Percentiles rank a stretch among this genome's conserved stretches.
These are phyloP conservation scores for Daldinia bambusicola DNA, from an alignment of 495 filamentous ascomycete species.

Conservation along the genomic window DNA sequence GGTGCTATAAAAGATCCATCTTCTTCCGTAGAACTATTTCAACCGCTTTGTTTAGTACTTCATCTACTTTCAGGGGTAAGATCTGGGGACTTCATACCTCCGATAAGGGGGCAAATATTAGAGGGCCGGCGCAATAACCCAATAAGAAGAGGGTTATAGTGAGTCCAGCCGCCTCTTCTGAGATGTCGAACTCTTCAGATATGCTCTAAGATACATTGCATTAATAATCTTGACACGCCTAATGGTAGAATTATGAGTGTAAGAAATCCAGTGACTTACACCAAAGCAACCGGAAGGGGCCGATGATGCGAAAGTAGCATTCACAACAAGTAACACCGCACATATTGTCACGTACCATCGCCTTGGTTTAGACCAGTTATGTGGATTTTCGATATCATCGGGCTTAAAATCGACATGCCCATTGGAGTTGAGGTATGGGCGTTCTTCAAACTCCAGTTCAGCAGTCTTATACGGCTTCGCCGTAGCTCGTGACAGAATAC, in stretches of 20 bases:
- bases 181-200: constrained; percentile 55
- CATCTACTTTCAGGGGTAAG: neutral
- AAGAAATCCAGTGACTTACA: constrained; percentile 24
- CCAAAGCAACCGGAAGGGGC: constrained; percentile 60
- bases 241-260: neutral
- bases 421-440: constrained; percentile 54
- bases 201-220: constrained; percentile 42
- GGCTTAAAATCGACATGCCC: constrained; percentile 59
- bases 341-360: constrained; percentile 59
- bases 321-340: constrained; percentile 60
- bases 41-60: neutral
- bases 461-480: constrained; percentile 53
- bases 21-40: constrained; percentile 58
- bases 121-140: constrained; percentile 62
- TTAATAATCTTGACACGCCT: neutral
- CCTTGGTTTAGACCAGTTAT: constrained; percentile 59
- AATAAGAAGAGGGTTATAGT: constrained; percentile 64
- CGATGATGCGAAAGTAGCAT: constrained; percentile 65
- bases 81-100: constrained; percentile 46
- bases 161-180: constrained; percentile 56
- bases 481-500: constrained; percentile 50
- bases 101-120: constrained; percentile 62
- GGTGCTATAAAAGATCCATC: constrained; percentile 59
- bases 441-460: constrained; percentile 37
- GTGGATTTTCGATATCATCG: constrained; percentile 62